A percentile compares a stretch with the other conserved stretches of the same genome.
Evolutionary conservation across 345 rosid species (phyloP).

Genomic region (Hevea brasiliensis): DNA sequence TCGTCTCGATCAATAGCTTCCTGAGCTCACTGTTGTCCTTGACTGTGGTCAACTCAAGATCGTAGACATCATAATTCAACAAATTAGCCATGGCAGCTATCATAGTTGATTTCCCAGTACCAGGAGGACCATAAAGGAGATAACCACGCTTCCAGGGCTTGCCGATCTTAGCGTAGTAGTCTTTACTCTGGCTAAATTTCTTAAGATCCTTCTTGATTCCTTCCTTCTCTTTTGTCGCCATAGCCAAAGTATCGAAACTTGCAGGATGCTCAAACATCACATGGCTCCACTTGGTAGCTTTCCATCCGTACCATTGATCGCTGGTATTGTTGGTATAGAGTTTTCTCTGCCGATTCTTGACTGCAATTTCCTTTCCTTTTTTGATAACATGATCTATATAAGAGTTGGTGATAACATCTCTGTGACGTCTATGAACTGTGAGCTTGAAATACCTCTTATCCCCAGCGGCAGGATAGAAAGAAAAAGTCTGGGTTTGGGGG

Average conservation of each 20-base stretch:
- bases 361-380: not conserved
- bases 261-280: conserved; percentile 12
- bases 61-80: conserved; percentile 31
- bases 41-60: conserved; percentile 17
- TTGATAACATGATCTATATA: conserved; percentile 1
- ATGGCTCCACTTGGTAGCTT: not conserved
- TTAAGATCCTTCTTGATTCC: not conserved
- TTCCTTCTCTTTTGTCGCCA: not conserved
- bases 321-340: not conserved
- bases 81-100: conserved; percentile 35
- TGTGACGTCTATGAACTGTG: not conserved
- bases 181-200: conserved; percentile 1
- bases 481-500: not conserved
- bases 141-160: conserved; percentile 24
- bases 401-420: not conserved
- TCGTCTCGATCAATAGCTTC: conserved; percentile 8
- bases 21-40: conserved; percentile 20
- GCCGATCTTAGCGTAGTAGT: not conserved
- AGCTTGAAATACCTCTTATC: conserved; percentile 13
- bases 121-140: conserved; percentile 28
- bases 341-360: not conserved
- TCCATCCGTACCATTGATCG: not conserved
- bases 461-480: not conserved
- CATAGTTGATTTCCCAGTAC: conserved; percentile 34
- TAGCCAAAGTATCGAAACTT: conserved; percentile 2